These are phyloP conservation scores for Tuber brumale DNA, from an alignment of 495 filamentous ascomycete genomes.

Conservation along the genomic window DNA sequence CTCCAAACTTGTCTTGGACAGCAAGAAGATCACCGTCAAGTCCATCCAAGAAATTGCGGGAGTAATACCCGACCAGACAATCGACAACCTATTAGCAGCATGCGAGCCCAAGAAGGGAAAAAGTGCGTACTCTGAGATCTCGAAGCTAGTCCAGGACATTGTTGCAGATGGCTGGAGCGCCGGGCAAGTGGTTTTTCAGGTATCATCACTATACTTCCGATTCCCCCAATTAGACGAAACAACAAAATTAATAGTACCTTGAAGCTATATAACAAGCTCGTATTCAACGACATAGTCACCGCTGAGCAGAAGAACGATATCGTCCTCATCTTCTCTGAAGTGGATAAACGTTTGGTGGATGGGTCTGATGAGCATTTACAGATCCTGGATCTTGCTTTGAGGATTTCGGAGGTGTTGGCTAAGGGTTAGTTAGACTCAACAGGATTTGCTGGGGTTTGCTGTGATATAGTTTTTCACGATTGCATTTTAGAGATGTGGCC, in stretches of 20 bases:
- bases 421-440: conserved; percentile 11
- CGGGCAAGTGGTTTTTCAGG: conserved; percentile 75
- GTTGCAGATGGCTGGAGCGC: conserved; percentile 98
- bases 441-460: background rate
- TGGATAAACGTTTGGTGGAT: conserved; percentile 92
- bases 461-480: background rate
- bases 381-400: conserved; percentile 74
- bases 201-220: conserved; percentile 44
- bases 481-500: background rate
- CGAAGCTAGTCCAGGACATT: conserved; percentile 74
- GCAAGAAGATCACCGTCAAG: conserved; percentile 59
- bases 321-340: conserved; percentile 78
- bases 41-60: conserved; percentile 93
- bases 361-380: conserved; percentile 94
- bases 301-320: conserved; percentile 88
- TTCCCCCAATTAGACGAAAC: background rate
- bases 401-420: conserved; percentile 68
- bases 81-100: conserved; percentile 63
- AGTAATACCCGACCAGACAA: conserved; percentile 69
- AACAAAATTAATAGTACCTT: conserved; percentile 5
- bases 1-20: conserved; percentile 35
- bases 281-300: conserved; percentile 75
- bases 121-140: conserved; percentile 64
- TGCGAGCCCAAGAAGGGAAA: conserved; percentile 65
- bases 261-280: conserved; percentile 73